Evolutionary conservation across 2,329 filamentous ascomycete species (phyloP).

Genomic region (Biscogniauxia mediterranea): DNA sequence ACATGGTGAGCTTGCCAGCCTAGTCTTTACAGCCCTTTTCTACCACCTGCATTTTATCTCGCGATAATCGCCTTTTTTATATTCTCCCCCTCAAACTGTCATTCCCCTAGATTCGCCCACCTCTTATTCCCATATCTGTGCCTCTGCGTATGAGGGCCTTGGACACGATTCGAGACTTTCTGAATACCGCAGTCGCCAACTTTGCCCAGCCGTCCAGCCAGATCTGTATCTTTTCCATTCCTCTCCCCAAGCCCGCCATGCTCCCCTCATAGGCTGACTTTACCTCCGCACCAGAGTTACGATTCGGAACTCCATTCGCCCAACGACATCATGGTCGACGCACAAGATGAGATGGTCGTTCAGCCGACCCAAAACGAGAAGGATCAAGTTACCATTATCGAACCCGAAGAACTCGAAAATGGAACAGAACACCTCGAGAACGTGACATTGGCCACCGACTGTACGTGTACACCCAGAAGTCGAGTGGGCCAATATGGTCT

Average conservation of each 20-base stretch:
- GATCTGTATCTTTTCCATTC: neutral
- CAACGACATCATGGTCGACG: slow-evolving; percentile 56
- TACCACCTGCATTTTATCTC: slow-evolving; percentile 1
- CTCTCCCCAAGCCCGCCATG: neutral
- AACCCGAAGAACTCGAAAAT: slow-evolving; percentile 49
- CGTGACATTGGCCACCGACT: slow-evolving; percentile 50
- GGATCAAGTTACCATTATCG: slow-evolving; percentile 54
- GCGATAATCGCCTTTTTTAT: neutral
- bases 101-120: neutral
- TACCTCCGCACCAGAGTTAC: slow-evolving; percentile 44
- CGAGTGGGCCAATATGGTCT: neutral
- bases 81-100: neutral
- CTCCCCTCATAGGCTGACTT: slow-evolving; percentile 9
- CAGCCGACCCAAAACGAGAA: slow-evolving; percentile 46
- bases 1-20: slow-evolving; percentile 19
- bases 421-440: slow-evolving; percentile 49
- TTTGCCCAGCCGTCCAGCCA: neutral
- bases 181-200: neutral
- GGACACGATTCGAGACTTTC: neutral
- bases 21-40: slow-evolving; percentile 2
- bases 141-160: neutral
- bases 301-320: slow-evolving; percentile 51
- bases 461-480: slow-evolving; percentile 38
- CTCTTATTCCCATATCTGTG: neutral
- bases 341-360: slow-evolving; percentile 53